phyloP scores from a whole-genome alignment of 768 basidiomycete species.

The Kondoa malvinella region DNA sequence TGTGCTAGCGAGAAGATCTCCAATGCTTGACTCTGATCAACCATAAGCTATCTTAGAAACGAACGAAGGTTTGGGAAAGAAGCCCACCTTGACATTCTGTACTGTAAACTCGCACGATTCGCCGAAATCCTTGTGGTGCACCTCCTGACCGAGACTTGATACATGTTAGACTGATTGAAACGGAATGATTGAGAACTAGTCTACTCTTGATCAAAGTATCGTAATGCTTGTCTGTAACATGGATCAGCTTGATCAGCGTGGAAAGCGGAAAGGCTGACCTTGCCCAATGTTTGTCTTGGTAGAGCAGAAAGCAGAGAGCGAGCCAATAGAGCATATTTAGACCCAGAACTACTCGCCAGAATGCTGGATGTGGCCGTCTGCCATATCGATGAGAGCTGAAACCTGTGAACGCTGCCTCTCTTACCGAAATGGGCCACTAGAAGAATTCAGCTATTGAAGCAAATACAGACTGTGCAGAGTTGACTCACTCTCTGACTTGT shows the following conservation, averaged over 20 bases:
- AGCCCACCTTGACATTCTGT: slow-evolving; percentile 1
- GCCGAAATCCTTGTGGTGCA: slow-evolving; percentile 72
- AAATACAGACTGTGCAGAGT: background rate
- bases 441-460: slow-evolving; percentile 53
- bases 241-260: too few species aligned
- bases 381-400: too few species aligned
- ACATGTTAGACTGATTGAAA: too few species aligned
- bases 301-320: slow-evolving; percentile 52
- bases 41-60: slow-evolving; percentile 32
- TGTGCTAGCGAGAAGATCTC: slow-evolving; percentile 79
- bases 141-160: slow-evolving; percentile 49
- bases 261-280: slow-evolving; percentile 53
- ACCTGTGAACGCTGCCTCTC: too few species aligned
- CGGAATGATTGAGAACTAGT: too few species aligned
- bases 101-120: slow-evolving; percentile 53
- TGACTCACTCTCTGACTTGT: background rate
- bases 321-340: slow-evolving; percentile 69
- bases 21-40: slow-evolving; percentile 46
- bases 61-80: background rate
- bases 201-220: slow-evolving; percentile 40
- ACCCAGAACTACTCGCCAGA: slow-evolving; percentile 47
- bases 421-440: slow-evolving; percentile 74
- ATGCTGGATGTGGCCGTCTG: slow-evolving; percentile 59
- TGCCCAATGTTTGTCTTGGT: slow-evolving; percentile 28
- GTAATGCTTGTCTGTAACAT: slow-evolving; percentile 62